Conservation (phyloP, 768 basidiomycete species). For the Porphyrellus cyaneotinctus region DNA sequence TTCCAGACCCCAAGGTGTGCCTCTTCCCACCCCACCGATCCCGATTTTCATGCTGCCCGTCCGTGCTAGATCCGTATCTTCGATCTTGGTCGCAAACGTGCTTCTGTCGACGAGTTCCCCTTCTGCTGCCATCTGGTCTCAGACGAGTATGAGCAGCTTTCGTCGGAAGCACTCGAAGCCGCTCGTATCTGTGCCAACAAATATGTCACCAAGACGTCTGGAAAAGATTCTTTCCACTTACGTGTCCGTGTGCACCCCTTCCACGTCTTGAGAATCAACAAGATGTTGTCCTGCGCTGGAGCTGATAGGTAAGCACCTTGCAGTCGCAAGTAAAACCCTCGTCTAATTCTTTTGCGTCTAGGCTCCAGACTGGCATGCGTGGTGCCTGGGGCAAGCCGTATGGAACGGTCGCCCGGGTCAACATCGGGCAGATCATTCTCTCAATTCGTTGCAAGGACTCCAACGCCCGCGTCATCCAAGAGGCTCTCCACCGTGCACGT, state of each 20-base stretch:
- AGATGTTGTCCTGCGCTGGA: slow-evolving; percentile 99
- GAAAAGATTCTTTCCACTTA: slow-evolving; percentile 99
- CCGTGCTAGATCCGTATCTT: slow-evolving; percentile 88
- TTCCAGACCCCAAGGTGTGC: slow-evolving; percentile 86
- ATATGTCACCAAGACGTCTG: slow-evolving; percentile 95
- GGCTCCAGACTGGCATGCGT: slow-evolving; percentile 96
- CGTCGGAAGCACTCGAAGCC: slow-evolving; percentile 93
- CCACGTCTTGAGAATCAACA: slow-evolving; percentile 99
- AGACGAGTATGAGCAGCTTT: slow-evolving; percentile 97
- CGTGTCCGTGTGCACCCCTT: slow-evolving; percentile 96
- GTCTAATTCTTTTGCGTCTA: slow-evolving; percentile 21
- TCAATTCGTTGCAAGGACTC: slow-evolving; percentile 88
- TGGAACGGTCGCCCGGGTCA: slow-evolving; percentile 91
- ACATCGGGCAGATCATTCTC: slow-evolving; percentile 94
- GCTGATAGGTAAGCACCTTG: slow-evolving; percentile 74
- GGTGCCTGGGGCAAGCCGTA: slow-evolving; percentile 99
- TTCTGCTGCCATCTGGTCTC: slow-evolving; percentile 96
- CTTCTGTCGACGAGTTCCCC: slow-evolving; percentile 96
- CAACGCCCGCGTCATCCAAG: slow-evolving; percentile 86
- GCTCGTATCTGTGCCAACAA: slow-evolving; percentile 99
- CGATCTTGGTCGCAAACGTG: slow-evolving; percentile 94
- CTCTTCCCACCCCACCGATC: background rate
- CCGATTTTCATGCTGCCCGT: background rate
- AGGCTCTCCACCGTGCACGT: slow-evolving; percentile 94
- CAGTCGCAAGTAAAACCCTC: no score